Evolutionary conservation across 495 filamentous ascomycete genomes (phyloP).

Genomic region (Podospora appendiculata): DNA sequence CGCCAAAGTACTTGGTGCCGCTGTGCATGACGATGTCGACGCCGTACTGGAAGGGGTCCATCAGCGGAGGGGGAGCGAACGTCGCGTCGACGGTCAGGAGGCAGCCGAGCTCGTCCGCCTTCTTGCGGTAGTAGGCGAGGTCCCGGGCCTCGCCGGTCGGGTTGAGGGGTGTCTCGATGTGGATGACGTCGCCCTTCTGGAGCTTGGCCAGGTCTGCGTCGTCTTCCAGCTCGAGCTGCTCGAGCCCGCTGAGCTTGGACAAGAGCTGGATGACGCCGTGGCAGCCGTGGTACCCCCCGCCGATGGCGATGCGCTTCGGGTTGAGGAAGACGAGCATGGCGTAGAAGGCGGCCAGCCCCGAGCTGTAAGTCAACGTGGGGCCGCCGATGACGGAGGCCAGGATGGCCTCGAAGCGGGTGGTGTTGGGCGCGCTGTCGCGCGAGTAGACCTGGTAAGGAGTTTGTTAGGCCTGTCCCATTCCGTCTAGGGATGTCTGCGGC

Average conservation of each 20-base stretch:
- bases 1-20: slow-evolving; percentile 93
- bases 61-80: slow-evolving; percentile 84
- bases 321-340: slow-evolving; percentile 69
- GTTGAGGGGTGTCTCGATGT: slow-evolving; percentile 89
- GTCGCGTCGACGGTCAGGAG: slow-evolving; percentile 81
- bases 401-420: slow-evolving; percentile 74
- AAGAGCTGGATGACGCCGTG: slow-evolving; percentile 73
- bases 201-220: slow-evolving; percentile 37
- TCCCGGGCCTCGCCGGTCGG: slow-evolving; percentile 73
- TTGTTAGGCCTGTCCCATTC: no score
- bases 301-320: slow-evolving; percentile 70
- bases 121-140: slow-evolving; percentile 58
- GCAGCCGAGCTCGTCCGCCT: slow-evolving; percentile 65
- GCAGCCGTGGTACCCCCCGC: slow-evolving; percentile 85
- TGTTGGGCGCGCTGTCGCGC: slow-evolving; percentile 63
- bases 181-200: slow-evolving; percentile 71
- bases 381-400: slow-evolving; percentile 65
- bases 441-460: slow-evolving; percentile 62
- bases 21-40: slow-evolving; percentile 84
- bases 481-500: no score
- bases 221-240: slow-evolving; percentile 54
- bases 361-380: slow-evolving; percentile 66
- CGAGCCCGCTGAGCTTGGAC: slow-evolving; percentile 58
- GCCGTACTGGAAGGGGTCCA: slow-evolving; percentile 74
- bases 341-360: slow-evolving; percentile 82